phyloP scores from a whole-genome alignment of 306 rosid species.

The Begonia peltatifolia region DNA sequence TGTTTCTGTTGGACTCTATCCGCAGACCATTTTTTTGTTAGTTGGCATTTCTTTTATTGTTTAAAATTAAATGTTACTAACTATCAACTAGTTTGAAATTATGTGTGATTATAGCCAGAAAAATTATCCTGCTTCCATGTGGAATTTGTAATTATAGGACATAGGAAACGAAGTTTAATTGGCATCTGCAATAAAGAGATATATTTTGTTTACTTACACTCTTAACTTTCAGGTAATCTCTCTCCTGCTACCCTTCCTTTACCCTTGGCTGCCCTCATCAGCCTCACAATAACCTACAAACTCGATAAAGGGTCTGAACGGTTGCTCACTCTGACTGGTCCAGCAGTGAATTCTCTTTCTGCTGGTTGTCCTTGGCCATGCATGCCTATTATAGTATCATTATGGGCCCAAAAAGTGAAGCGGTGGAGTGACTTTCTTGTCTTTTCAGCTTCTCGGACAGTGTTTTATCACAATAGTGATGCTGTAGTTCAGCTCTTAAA shows the following conservation, averaged over 20 bases:
- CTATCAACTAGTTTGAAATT: too few species aligned
- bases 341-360: slow-evolving; percentile 53
- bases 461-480: slow-evolving; percentile 72
- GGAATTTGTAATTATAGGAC: too few species aligned
- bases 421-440: slow-evolving; percentile 76
- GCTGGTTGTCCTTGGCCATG: slow-evolving; percentile 91
- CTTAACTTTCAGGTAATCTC: slow-evolving; percentile 48
- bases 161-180: too few species aligned
- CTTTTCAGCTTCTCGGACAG: slow-evolving; percentile 62
- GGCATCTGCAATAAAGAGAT: too few species aligned
- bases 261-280: slow-evolving; percentile 84
- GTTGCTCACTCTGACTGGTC: slow-evolving; percentile 44
- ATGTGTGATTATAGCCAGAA: too few species aligned
- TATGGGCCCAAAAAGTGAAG: slow-evolving; percentile 80
- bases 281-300: slow-evolving; percentile 77
- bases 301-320: slow-evolving; percentile 62
- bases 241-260: slow-evolving; percentile 72
- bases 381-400: slow-evolving; percentile 57
- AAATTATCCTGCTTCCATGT: too few species aligned
- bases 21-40: too few species aligned
- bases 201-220: background rate
- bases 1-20: too few species aligned
- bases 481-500: slow-evolving; percentile 89
- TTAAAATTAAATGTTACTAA: too few species aligned
- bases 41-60: too few species aligned